phyloP scores from a whole-genome alignment of 139 green algal genomes.

The Chlamydomonas schloesseri region DNA sequence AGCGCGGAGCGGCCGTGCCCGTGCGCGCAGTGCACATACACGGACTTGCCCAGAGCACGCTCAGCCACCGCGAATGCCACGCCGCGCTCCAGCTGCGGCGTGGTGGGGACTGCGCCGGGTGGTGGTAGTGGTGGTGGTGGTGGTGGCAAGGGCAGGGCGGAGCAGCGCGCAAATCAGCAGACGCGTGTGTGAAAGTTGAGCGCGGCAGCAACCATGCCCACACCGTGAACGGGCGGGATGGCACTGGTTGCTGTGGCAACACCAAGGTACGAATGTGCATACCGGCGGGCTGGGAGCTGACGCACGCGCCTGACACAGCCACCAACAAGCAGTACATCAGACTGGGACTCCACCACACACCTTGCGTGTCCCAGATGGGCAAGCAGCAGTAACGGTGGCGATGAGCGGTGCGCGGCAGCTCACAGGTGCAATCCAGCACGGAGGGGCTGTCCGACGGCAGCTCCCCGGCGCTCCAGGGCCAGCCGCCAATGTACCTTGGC shows the following conservation, averaged over 20 bases:
- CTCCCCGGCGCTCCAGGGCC: conserved; percentile 31
- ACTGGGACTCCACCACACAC: neutral
- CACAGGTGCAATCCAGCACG: conserved; percentile 79
- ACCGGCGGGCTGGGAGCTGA: no score
- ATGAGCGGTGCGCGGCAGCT: conserved; percentile 67
- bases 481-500: conserved; percentile 51
- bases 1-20: conserved; percentile 70
- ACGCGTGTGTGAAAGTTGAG: no score
- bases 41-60: conserved; percentile 27
- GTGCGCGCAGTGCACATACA: conserved; percentile 80
- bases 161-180: no score
- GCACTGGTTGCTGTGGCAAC: no score
- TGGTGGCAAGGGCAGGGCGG: neutral
- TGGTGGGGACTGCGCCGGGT: conserved; percentile 47
- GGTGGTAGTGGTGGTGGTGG: no score
- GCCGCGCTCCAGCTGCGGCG: conserved; percentile 60
- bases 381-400: conserved; percentile 65
- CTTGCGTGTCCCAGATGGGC: conserved; percentile 65
- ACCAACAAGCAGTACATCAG: no score
- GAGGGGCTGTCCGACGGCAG: conserved; percentile 58
- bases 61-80: conserved; percentile 69
- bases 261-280: no score
- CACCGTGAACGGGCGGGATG: no score
- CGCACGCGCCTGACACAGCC: no score
- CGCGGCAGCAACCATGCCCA: no score